These are phyloP conservation scores for Epichloe baconii DNA, from an alignment of 2,329 filamentous ascomycete species.

Conservation along the genomic window DNA sequence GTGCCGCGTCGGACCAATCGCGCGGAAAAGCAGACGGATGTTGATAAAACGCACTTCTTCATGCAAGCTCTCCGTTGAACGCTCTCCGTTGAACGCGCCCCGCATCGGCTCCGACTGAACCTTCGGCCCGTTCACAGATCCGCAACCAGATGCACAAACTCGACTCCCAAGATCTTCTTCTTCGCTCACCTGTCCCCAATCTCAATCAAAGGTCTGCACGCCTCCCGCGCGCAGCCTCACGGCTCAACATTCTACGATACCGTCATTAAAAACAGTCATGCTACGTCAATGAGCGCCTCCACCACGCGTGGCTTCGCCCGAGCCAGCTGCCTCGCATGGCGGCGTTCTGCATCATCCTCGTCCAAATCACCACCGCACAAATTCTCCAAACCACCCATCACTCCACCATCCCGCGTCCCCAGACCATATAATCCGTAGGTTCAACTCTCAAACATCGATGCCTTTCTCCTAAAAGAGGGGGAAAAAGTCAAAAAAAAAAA, in stretches of 20 bases:
- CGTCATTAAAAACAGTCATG: slow-evolving; percentile 3
- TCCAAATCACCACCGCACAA: slow-evolving; percentile 10
- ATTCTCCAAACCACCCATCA: slow-evolving; percentile 8
- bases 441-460: background rate
- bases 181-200: no score
- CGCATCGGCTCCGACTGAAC: background rate
- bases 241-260: background rate
- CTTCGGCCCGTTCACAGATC: background rate
- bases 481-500: background rate
- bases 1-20: background rate
- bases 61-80: background rate
- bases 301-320: slow-evolving; percentile 15
- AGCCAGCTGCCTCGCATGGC: slow-evolving; percentile 12
- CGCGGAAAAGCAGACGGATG: background rate
- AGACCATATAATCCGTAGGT: slow-evolving; percentile 20
- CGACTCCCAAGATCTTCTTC: no score
- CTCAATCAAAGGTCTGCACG: no score
- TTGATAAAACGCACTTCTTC: background rate
- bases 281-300: slow-evolving; percentile 16
- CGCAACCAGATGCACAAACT: background rate
- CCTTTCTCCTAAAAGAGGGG: background rate
- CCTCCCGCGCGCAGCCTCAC: no score
- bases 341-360: slow-evolving; percentile 18
- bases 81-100: no score
- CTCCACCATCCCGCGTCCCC: slow-evolving; percentile 12